Evolutionary conservation across 192 early-diverging fungal genomes (phyloP).

Genomic region (Phycomyces blakesleeanus): DNA sequence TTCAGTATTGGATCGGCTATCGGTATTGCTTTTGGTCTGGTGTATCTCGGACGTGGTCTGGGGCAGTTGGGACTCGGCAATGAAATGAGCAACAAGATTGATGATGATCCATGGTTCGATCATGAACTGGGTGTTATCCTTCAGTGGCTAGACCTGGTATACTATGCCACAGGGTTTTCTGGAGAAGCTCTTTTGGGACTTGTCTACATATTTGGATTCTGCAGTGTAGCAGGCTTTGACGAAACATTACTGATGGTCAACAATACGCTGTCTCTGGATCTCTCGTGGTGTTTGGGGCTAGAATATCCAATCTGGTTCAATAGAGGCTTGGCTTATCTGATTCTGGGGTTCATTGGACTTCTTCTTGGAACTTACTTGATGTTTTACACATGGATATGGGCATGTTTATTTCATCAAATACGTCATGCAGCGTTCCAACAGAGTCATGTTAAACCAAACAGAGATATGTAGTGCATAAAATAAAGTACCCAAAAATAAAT

Average conservation of each 20-base stretch:
- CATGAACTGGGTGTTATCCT: conserved; percentile 19
- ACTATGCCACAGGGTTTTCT: conserved; percentile 16
- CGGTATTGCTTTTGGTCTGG: conserved; percentile 17
- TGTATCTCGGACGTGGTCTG: conserved; percentile 8
- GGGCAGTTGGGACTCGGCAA: conserved; percentile 16
- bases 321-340: not conserved
- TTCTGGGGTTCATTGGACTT: conserved; percentile 5
- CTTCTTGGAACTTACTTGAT: conserved; percentile 20
- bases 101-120: conserved; percentile 26
- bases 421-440: not conserved
- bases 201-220: conserved; percentile 20
- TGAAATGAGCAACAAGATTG: conserved; percentile 19
- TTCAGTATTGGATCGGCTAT: conserved; percentile 16
- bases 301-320: not conserved
- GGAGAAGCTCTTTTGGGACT: conserved; percentile 22
- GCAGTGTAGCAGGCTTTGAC: conserved; percentile 9
- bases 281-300: not conserved
- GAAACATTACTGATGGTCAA: conserved; percentile 12
- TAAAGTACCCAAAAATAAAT: not conserved
- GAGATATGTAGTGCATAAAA: not conserved
- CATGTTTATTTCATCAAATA: conserved; percentile 16
- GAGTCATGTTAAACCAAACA: not conserved
- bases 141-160: conserved; percentile 19
- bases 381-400: conserved; percentile 28
- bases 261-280: conserved; percentile 2